These are phyloP conservation scores for Aegilops speltoides DNA, from an alignment of 176 grass and related monocot species.

Conservation along the genomic window DNA sequence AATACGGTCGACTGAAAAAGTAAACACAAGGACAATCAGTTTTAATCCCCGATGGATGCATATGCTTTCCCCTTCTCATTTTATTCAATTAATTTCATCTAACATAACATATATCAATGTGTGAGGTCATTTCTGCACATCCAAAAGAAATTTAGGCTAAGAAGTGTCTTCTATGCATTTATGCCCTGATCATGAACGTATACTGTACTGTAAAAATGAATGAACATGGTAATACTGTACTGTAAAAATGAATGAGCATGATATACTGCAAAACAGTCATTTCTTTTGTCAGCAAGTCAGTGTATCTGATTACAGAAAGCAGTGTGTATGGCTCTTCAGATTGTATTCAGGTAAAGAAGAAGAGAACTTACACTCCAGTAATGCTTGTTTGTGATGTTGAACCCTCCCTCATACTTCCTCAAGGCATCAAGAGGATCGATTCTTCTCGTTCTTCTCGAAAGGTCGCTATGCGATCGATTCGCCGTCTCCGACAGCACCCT, in stretches of 20 bases:
- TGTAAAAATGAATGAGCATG: background rate
- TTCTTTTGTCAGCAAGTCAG: background rate
- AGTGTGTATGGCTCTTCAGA: background rate
- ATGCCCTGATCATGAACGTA: background rate
- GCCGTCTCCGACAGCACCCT: constrained; percentile 29
- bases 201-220: too few species aligned
- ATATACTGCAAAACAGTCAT: background rate
- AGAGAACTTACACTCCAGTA: constrained; percentile 92
- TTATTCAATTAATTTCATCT: background rate
- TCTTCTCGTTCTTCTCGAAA: constrained; percentile 57
- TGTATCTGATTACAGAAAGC: background rate
- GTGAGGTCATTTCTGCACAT: background rate
- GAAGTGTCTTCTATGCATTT: background rate
- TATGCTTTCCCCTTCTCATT: background rate
- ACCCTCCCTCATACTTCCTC: constrained; percentile 80
- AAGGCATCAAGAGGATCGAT: constrained; percentile 69
- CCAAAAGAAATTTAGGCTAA: background rate
- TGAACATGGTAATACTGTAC: too few species aligned
- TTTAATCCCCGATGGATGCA: background rate
- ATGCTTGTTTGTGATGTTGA: constrained; percentile 81
- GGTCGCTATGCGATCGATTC: constrained; percentile 32
- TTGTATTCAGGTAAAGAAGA: constrained; percentile 26
- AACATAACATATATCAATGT: background rate
- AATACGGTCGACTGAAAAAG: constrained; percentile 83
- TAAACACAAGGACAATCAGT: constrained; percentile 40